These are phyloP conservation scores for Boletellus emodensis DNA, from an alignment of 768 basidiomycete genomes.

Conservation along the genomic window DNA sequence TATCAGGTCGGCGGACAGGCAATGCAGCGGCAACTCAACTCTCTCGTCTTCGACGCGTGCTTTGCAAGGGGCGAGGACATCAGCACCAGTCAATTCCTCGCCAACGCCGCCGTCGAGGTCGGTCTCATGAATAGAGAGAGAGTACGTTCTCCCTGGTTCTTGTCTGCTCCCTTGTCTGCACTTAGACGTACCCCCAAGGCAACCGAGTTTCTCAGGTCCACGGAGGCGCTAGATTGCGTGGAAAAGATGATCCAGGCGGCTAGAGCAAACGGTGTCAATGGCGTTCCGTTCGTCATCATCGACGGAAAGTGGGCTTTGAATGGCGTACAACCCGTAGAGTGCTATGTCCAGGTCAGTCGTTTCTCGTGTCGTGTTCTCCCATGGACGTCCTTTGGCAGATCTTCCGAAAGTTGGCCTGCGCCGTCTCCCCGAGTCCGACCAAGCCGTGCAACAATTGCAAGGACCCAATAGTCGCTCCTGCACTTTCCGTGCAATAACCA, in stretches of 20 bases:
- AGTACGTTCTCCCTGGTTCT: slow-evolving; percentile 20
- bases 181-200: slow-evolving; percentile 27
- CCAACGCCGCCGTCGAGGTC: slow-evolving; percentile 34
- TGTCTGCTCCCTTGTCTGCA: not conserved
- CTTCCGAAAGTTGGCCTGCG: slow-evolving; percentile 28
- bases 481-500: slow-evolving; percentile 23
- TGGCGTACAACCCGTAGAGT: slow-evolving; percentile 42
- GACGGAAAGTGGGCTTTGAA: slow-evolving; percentile 43
- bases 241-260: slow-evolving; percentile 38
- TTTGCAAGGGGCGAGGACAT: slow-evolving; percentile 41
- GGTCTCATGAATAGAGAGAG: slow-evolving; percentile 39
- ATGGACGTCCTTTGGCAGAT: slow-evolving; percentile 17
- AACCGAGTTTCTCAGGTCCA: slow-evolving; percentile 37
- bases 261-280: slow-evolving; percentile 42
- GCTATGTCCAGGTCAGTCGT: slow-evolving; percentile 36
- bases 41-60: slow-evolving; percentile 38
- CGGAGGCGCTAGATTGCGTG: slow-evolving; percentile 39
- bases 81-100: slow-evolving; percentile 33
- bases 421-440: slow-evolving; percentile 1
- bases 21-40: slow-evolving; percentile 36
- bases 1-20: slow-evolving; percentile 38
- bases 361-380: not conserved
- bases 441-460: slow-evolving; percentile 21
- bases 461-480: slow-evolving; percentile 15
- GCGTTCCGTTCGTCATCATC: slow-evolving; percentile 51